phyloP scores from a whole-genome alignment of 257 asterid genomes.

The Rehmannia glutinosa region DNA sequence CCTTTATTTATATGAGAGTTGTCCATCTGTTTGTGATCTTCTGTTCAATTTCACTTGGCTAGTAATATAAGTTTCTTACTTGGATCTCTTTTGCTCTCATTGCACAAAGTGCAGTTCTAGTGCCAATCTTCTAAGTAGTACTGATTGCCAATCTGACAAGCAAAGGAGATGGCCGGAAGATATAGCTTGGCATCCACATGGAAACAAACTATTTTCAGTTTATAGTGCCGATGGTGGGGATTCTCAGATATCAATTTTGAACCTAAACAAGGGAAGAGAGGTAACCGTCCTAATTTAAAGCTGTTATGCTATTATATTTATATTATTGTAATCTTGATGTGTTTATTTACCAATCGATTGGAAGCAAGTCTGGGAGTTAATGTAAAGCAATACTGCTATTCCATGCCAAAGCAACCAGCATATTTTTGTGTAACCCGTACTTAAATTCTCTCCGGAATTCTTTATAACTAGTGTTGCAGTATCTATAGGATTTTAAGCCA shows the following conservation, averaged over 20 bases:
- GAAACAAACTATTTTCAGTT: conserved; percentile 65
- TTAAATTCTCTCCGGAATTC: too few species aligned
- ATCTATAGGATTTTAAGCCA: background rate
- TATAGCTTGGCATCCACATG: conserved; percentile 94
- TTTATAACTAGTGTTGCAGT: too few species aligned
- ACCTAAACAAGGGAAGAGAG: conserved; percentile 61
- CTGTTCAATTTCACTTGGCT: background rate
- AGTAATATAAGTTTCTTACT: conserved; percentile 13
- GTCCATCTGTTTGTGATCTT: background rate
- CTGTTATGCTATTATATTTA: background rate
- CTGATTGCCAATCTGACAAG: conserved; percentile 68
- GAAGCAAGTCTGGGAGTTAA: too few species aligned
- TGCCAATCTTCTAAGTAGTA: conserved; percentile 58
- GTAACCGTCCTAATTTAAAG: conserved; percentile 24
- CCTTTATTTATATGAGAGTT: background rate
- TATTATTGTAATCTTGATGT: background rate
- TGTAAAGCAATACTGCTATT: too few species aligned
- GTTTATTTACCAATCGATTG: background rate
- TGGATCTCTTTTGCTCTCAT: conserved; percentile 16
- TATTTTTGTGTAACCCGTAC: background rate
- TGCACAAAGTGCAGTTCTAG: conserved; percentile 51
- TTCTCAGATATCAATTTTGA: conserved; percentile 73
- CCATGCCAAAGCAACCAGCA: background rate
- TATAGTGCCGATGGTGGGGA: conserved; percentile 79
- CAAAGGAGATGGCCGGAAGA: conserved; percentile 97